Evolutionary conservation across 768 basidiomycete genomes (phyloP).

Genomic region (Nidularia pulvinata): DNA sequence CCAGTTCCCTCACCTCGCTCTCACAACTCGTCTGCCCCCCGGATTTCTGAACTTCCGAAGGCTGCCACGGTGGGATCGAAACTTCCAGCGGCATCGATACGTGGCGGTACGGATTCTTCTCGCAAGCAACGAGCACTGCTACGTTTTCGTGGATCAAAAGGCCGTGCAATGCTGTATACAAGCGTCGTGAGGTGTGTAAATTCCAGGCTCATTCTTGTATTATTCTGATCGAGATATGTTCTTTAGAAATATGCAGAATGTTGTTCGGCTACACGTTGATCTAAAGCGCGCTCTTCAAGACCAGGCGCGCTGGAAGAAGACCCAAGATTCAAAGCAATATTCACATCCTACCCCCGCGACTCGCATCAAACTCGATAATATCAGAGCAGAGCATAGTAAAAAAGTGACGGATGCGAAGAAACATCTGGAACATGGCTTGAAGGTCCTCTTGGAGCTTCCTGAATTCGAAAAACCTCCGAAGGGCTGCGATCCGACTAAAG

Average conservation of each 20-base stretch:
- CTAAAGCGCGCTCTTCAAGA: constrained; percentile 13
- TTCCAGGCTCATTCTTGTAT: neutral
- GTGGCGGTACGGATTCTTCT: neutral
- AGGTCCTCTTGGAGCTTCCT: constrained; percentile 20
- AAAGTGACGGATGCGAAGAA: constrained; percentile 12
- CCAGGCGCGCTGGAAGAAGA: constrained; percentile 24
- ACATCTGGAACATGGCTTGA: constrained; percentile 15
- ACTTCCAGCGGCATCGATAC: neutral
- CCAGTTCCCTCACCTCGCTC: too few species aligned
- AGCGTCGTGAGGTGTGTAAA: constrained; percentile 16
- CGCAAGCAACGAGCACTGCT: neutral
- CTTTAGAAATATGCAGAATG: constrained; percentile 21
- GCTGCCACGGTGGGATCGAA: too few species aligned
- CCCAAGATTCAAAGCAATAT: constrained; percentile 24
- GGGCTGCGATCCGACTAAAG: constrained; percentile 5
- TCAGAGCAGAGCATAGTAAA: constrained; percentile 10
- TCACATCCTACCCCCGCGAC: constrained; percentile 20
- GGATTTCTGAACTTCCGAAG: too few species aligned
- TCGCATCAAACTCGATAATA: constrained; percentile 19
- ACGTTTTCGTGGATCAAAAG: constrained; percentile 5
- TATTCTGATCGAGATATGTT: neutral
- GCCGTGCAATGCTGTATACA: constrained; percentile 11
- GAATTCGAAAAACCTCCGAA: constrained; percentile 8
- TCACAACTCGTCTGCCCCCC: too few species aligned
- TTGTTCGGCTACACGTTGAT: constrained; percentile 20